Evolutionary conservation across 257 asterid species (phyloP).

Genomic region (Verbascum thapsus): DNA sequence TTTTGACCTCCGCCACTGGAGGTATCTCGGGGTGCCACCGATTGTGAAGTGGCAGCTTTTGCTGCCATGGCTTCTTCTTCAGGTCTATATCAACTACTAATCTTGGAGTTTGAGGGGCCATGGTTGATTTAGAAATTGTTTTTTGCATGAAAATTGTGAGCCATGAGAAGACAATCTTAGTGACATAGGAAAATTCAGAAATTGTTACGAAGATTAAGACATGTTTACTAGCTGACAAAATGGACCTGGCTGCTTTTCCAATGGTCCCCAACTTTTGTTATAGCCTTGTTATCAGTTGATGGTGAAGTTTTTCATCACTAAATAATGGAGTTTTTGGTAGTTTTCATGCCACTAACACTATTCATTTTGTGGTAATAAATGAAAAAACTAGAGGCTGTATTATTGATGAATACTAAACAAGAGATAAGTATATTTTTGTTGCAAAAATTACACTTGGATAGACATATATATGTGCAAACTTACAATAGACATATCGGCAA

Average conservation of each 20-base stretch:
- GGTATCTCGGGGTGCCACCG: conserved; percentile 91
- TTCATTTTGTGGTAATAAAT: no score
- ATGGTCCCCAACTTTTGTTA: conserved; percentile 42
- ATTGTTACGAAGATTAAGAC: conserved; percentile 28
- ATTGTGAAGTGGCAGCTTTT: conserved; percentile 72
- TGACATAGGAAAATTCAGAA: conserved; percentile 4
- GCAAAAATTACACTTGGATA: no score
- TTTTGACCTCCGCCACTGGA: conserved; percentile 63
- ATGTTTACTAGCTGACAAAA: conserved; percentile 39
- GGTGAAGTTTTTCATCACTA: no score
- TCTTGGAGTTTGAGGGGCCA: conserved; percentile 80
- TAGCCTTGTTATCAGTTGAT: conserved; percentile 26
- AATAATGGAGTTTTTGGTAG: no score
- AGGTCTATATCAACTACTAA: conserved; percentile 69
- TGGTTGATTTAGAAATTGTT: conserved; percentile 22
- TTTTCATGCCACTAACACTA: no score
- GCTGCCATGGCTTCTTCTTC: conserved; percentile 73
- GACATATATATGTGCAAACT: conserved; percentile 35
- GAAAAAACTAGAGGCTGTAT: no score
- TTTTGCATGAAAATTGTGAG: conserved; percentile 1
- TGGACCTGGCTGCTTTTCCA: conserved; percentile 19
- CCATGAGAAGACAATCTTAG: not conserved
- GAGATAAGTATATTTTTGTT: no score
- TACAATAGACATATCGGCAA: conserved; percentile 56
- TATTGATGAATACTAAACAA: no score